Conservation (phyloP, 306 rosid genomes). For the Acacia crassicarpa region DNA sequence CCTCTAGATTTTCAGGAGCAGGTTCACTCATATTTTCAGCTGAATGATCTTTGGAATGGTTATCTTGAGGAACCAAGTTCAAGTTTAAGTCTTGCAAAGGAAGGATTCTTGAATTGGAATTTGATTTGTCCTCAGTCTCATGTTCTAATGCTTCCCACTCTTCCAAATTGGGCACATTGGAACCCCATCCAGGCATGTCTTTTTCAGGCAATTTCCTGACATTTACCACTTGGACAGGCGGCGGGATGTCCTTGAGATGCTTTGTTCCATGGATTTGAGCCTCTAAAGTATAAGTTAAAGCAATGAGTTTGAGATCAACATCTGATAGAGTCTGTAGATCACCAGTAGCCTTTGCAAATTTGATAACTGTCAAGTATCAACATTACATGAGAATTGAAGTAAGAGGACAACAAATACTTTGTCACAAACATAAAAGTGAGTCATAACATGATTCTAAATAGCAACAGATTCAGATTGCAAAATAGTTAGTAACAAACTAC, state of each 20-base stretch:
- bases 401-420: constrained; percentile 8
- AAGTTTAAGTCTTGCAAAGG: constrained; percentile 78
- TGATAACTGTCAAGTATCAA: constrained; percentile 53
- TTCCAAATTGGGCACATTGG: constrained; percentile 78
- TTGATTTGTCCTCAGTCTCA: constrained; percentile 39
- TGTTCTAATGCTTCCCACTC: constrained; percentile 92
- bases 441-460: background rate
- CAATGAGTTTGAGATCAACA: constrained; percentile 83
- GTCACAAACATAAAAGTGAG: background rate
- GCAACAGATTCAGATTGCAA: background rate
- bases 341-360: constrained; percentile 89
- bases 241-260: constrained; percentile 75
- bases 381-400: constrained; percentile 1
- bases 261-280: constrained; percentile 76
- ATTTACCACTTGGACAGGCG: constrained; percentile 69
- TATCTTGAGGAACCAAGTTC: constrained; percentile 56
- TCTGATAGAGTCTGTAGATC: constrained; percentile 92
- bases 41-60: constrained; percentile 40
- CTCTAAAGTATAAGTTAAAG: constrained; percentile 76
- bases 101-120: constrained; percentile 63
- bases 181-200: constrained; percentile 96
- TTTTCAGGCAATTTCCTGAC: constrained; percentile 82
- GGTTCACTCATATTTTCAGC: constrained; percentile 37
- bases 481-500: background rate
- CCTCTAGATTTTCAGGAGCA: constrained; percentile 46